Percentiles rank a stretch among this genome's conserved stretches.
Conservation (phyloP, 2,329 filamentous ascomycete species). For the Alternaria sp. region DNA sequence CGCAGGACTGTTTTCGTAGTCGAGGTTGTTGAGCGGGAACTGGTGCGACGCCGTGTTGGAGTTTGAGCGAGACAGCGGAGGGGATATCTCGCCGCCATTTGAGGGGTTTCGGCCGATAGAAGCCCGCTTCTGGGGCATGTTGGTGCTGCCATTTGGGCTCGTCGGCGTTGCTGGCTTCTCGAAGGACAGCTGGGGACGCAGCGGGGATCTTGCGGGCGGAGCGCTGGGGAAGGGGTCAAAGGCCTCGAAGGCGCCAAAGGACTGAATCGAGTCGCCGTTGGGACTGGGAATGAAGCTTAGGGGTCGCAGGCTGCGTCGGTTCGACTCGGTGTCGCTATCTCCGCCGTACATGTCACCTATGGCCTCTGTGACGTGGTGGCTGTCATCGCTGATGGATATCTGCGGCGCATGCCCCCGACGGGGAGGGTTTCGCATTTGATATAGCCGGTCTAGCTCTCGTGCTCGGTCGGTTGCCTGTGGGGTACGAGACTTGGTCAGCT, state of each 20-base stretch:
- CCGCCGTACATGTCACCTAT: constrained; percentile 91
- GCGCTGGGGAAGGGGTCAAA: constrained; percentile 45
- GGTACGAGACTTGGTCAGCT: constrained; percentile 38
- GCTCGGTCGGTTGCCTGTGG: constrained; percentile 53
- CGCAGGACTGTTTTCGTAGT: constrained; percentile 88
- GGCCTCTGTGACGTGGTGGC: constrained; percentile 92
- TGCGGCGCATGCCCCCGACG: constrained; percentile 67
- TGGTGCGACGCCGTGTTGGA: constrained; percentile 62
- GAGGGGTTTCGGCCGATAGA: constrained; percentile 25
- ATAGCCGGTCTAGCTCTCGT: constrained; percentile 56
- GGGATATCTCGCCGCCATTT: constrained; percentile 43
- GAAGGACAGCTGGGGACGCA: constrained; percentile 41
- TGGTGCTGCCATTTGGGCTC: constrained; percentile 29
- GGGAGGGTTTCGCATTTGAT: constrained; percentile 61
- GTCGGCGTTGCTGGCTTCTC: constrained; percentile 21
- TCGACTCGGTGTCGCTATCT: constrained; percentile 67
- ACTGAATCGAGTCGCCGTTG: constrained; percentile 59
- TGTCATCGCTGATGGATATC: constrained; percentile 82
- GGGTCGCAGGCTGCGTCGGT: constrained; percentile 68
- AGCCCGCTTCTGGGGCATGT: constrained; percentile 20
- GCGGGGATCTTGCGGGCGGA: constrained; percentile 55
- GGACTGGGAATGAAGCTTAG: constrained; percentile 75
- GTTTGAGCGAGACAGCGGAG: constrained; percentile 49
- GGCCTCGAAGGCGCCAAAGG: constrained; percentile 33
- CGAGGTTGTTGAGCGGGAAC: constrained; percentile 80